Base-by-base conservation (phyloP, 2,329 filamentous ascomycete genomes). In the Aspergillus viridinutans region DNA sequence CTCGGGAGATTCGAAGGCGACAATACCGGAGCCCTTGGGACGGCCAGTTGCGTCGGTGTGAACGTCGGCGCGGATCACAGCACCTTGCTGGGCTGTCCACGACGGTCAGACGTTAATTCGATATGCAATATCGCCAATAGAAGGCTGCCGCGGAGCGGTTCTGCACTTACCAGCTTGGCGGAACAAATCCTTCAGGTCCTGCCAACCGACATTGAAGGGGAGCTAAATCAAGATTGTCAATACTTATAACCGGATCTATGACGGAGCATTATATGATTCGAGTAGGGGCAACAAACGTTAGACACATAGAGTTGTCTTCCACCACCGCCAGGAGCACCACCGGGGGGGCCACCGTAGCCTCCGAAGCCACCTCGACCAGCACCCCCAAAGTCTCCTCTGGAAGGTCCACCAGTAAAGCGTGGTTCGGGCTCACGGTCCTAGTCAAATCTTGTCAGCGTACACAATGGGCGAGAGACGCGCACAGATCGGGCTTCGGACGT, bases 171-270 rank as follows among this genome's bases (percentile, higher is more conserved):
- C 90, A 79, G 94, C 92, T 84, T 97, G 92, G 72, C 94, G 90
- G 83, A 99, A 99, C 65, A 99, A 83, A 76, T 99, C 94, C 80
- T 99, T 99, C 67, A 99, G 81, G 76, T 99, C 94, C 79, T 99
- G 94, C 94, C 94, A 99, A 74, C 94, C 94, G 68, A 96, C 90
- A 64, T 91, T 96, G 80, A 92, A 99, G 21, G 94, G 94, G 67
- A 99, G 90, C 94, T 99, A 78, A 45, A 67, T 62, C 56, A 58
- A 70, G 58, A 63, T 69, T 50, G 74, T 77, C 67, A 80, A 76
- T 66, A 69, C 4, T 23, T 42, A 64, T 61, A 62, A 61, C 58
- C 54, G 45, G 26, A 23, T 58, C 49, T 48, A 50, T 58, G 58
- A 55, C 55, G 58, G 53, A 61, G 61, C 54, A 57, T 23, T 47